Conservation (phyloP, 768 basidiomycete genomes). For the Podaxis pistillaris region DNA sequence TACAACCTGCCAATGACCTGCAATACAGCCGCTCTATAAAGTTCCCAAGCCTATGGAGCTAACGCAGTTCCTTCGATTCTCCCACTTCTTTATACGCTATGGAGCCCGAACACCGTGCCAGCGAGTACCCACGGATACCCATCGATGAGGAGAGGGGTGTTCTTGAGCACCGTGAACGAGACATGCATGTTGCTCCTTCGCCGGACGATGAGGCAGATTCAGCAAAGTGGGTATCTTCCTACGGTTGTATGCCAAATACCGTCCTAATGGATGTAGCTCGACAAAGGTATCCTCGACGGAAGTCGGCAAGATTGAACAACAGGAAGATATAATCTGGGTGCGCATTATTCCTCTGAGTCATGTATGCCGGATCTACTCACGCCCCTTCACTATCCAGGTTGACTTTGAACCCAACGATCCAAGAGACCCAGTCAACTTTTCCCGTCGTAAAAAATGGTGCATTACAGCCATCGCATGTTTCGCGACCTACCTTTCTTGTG, state of each 20-base stretch:
- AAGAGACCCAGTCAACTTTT: constrained; percentile 21
- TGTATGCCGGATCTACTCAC: neutral
- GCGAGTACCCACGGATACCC: neutral
- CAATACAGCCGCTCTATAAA: neutral
- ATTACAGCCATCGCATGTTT: constrained; percentile 36
- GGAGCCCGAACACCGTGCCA: neutral
- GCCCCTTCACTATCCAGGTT: neutral
- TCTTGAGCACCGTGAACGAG: neutral
- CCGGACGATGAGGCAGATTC: neutral
- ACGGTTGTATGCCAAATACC: neutral
- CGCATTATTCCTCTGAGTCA: neutral
- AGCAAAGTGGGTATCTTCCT: neutral
- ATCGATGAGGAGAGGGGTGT: neutral
- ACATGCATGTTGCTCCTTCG: neutral
- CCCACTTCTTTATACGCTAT: neutral
- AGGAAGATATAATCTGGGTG: constrained; percentile 4
- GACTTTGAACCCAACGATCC: constrained; percentile 16
- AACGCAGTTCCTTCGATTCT: neutral
- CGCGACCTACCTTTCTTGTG: constrained; percentile 42
- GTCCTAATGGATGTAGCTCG: neutral
- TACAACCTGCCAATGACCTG: neutral
- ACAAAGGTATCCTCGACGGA: neutral
- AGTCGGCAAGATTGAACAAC: neutral
- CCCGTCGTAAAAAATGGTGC: constrained; percentile 23
- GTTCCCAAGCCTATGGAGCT: neutral